Evolutionary conservation across 2,329 filamentous ascomycete species (phyloP).

Genomic region (Claviceps arundinis): DNA sequence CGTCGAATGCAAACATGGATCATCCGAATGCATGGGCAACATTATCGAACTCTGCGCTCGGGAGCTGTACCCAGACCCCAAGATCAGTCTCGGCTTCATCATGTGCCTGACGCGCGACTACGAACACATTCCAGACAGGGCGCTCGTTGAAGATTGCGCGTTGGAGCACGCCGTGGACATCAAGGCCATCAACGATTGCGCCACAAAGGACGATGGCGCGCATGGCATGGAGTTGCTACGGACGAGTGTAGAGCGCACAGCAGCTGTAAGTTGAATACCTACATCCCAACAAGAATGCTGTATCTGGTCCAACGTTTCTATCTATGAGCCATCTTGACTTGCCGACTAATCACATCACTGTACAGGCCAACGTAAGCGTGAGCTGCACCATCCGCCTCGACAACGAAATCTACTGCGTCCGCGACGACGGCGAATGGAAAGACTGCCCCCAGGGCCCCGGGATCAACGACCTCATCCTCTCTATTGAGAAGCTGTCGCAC

Average conservation of each 20-base stretch:
- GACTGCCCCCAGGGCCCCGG: constrained; percentile 58
- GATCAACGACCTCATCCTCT: constrained; percentile 60
- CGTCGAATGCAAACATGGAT: constrained; percentile 79
- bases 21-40: constrained; percentile 80
- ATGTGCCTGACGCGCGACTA: constrained; percentile 79
- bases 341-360: no score
- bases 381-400: constrained; percentile 73
- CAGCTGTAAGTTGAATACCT: constrained; percentile 29
- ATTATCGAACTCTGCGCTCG: constrained; percentile 88
- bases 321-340: no score
- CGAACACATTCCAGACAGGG: constrained; percentile 58
- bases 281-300: background rate
- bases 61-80: constrained; percentile 68
- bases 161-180: constrained; percentile 85
- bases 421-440: constrained; percentile 66
- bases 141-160: constrained; percentile 76
- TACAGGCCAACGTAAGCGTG: constrained; percentile 48
- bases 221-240: constrained; percentile 55
- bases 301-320: background rate
- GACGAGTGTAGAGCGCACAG: constrained; percentile 51
- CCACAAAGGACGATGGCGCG: constrained; percentile 61
- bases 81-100: constrained; percentile 81
- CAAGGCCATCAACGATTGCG: constrained; percentile 66
- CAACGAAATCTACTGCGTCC: constrained; percentile 69
- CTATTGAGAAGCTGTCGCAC: constrained; percentile 63